phyloP scores from a whole-genome alignment of 202 grass and related monocot genomes.

The Elaeis oleifera region DNA sequence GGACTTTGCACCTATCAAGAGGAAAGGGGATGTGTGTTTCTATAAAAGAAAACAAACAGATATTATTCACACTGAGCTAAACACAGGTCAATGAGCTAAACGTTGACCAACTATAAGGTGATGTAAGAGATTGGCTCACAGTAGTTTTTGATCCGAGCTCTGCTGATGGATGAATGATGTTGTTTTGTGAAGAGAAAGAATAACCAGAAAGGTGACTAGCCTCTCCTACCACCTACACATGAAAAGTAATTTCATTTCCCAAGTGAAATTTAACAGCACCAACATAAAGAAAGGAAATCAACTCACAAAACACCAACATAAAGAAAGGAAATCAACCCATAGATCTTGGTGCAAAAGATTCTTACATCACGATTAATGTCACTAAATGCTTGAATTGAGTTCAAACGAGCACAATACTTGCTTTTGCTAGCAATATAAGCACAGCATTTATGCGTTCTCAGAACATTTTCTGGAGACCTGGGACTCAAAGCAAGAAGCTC shows the following conservation, averaged over 20 bases:
- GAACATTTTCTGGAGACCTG: slow-evolving; percentile 17
- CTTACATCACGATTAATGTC: slow-evolving; percentile 98
- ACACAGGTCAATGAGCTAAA: not conserved
- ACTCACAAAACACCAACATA: not conserved
- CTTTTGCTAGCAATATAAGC: slow-evolving; percentile 82
- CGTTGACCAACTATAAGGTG: not conserved
- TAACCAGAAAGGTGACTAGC: slow-evolving; percentile 85
- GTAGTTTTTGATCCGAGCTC: slow-evolving; percentile 92
- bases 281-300: slow-evolving; percentile 7
- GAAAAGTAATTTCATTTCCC: slow-evolving; percentile 14
- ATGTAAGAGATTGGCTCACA: slow-evolving; percentile 40
- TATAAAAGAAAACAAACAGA: too few species aligned
- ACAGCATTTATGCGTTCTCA: slow-evolving; percentile 66
- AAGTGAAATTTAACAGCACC: slow-evolving; percentile 21
- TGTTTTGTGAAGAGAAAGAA: slow-evolving; percentile 86
- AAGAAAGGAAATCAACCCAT: not conserved
- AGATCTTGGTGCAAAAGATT: slow-evolving; percentile 13
- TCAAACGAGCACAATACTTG: slow-evolving; percentile 85
- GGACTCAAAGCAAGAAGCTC: slow-evolving; percentile 25
- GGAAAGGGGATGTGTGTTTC: too few species aligned
- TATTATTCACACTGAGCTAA: too few species aligned
- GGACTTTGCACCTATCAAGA: too few species aligned
- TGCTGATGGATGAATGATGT: slow-evolving; percentile 75
- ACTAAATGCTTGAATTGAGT: slow-evolving; percentile 83
- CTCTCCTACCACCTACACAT: slow-evolving; percentile 75